Evolutionary conservation across 805 yeast genomes (phyloP).

Genomic region (Spathaspora hagerdaliae): DNA sequence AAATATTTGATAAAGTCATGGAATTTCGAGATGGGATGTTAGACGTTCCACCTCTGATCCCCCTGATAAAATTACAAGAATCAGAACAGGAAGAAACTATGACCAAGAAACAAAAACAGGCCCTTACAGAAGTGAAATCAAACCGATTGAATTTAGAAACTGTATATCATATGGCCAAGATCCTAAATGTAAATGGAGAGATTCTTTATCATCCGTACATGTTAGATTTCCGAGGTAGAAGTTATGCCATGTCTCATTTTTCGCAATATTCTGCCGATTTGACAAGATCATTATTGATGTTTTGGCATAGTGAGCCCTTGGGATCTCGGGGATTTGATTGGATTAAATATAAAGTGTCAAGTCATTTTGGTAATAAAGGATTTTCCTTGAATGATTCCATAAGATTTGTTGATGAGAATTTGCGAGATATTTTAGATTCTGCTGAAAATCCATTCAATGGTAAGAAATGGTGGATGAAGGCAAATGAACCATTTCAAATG

Average conservation of each 20-base stretch:
- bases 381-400: conserved; percentile 20
- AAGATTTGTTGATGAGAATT: conserved; percentile 21
- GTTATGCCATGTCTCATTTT: conserved; percentile 36
- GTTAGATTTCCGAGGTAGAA: conserved; percentile 39
- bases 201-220: conserved; percentile 33
- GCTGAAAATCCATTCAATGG: conserved; percentile 24
- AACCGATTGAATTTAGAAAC: conserved; percentile 10
- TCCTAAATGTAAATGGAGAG: conserved; percentile 29
- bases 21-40: conserved; percentile 16
- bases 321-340: conserved; percentile 34
- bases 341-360: conserved; percentile 38
- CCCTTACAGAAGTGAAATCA: not conserved
- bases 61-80: conserved; percentile 11
- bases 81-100: conserved; percentile 1
- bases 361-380: conserved; percentile 27
- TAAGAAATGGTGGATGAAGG: conserved; percentile 32
- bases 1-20: conserved; percentile 19
- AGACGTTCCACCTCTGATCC: conserved; percentile 17
- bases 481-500: conserved; percentile 39
- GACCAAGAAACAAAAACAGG: not conserved
- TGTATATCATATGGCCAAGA: conserved; percentile 18
- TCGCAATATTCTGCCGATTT: conserved; percentile 35
- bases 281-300: conserved; percentile 29
- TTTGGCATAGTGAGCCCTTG: conserved; percentile 33
- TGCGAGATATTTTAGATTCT: conserved; percentile 18